These are phyloP conservation scores for Leishmania turanica DNA, from an alignment of 208 protist genomes.

Conservation along the genomic window DNA sequence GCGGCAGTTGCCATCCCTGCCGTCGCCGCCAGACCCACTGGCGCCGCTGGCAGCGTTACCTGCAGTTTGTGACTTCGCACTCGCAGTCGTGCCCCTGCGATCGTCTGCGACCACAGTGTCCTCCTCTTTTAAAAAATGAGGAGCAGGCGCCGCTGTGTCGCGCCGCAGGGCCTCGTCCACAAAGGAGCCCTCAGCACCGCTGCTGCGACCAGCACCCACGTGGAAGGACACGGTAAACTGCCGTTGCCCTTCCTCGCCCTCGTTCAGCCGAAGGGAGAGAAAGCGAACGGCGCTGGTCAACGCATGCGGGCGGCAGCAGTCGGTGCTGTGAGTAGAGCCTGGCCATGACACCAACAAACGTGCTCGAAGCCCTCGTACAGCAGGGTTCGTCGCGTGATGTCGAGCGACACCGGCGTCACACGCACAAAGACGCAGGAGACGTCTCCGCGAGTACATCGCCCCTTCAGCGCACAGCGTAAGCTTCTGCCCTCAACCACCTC, in stretches of 20 bases:
- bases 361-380: neutral
- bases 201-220: neutral
- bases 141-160: neutral
- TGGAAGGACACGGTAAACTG: constrained; percentile 6
- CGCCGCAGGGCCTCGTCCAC: neutral
- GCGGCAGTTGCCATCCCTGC: neutral
- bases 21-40: neutral
- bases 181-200: neutral
- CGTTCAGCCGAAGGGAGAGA: constrained; percentile 5
- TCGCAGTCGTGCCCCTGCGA: neutral
- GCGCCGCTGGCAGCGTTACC: neutral
- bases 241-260: neutral
- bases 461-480: neutral
- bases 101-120: neutral
- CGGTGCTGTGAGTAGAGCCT: neutral
- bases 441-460: constrained; percentile 4
- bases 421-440: neutral
- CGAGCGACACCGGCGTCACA: neutral
- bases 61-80: neutral
- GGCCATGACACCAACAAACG: neutral
- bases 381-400: neutral
- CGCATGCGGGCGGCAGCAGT: neutral
- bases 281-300: neutral
- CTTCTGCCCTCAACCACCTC: neutral
- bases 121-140: neutral